Conservation (phyloP, 768 basidiomycete genomes). For the Calocera cornea region DNA sequence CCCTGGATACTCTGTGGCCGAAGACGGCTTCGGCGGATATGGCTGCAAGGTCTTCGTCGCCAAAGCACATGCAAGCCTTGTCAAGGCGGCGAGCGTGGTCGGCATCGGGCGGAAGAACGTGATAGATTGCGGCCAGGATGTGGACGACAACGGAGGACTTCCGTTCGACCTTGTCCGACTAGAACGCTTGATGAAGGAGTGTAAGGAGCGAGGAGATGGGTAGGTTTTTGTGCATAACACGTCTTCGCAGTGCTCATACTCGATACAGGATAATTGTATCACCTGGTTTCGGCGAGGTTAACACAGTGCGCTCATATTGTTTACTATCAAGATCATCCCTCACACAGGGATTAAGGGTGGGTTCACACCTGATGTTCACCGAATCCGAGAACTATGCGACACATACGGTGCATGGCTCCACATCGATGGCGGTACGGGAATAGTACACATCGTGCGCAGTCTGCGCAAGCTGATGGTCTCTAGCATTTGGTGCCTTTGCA, state of each 20-base stretch:
- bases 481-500: conserved; percentile 34
- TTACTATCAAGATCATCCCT: not conserved
- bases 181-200: conserved; percentile 20
- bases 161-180: conserved; percentile 24
- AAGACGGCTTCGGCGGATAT: conserved; percentile 25
- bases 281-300: conserved; percentile 31
- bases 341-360: conserved; percentile 18
- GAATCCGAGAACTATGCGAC: conserved; percentile 25
- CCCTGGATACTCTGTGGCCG: conserved; percentile 26
- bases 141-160: conserved; percentile 15
- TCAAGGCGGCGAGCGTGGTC: conserved; percentile 29
- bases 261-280: conserved; percentile 14
- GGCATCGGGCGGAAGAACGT: conserved; percentile 30
- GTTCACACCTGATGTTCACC: conserved; percentile 22
- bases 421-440: conserved; percentile 29
- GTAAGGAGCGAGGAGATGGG: conserved; percentile 20
- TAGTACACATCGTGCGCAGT: not conserved
- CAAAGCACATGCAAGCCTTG: conserved; percentile 29
- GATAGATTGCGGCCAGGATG: conserved; percentile 18
- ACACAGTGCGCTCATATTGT: conserved; percentile 21
- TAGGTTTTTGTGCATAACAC: conserved; percentile 10
- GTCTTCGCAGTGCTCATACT: not conserved
- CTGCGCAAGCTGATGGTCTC: not conserved
- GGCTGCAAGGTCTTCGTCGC: conserved; percentile 24
- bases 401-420: conserved; percentile 30